A percentile compares a stretch with the other conserved stretches of the same genome.
Conservation (phyloP, 2,329 filamentous ascomycete species). For the Talaromyces sp. region DNA sequence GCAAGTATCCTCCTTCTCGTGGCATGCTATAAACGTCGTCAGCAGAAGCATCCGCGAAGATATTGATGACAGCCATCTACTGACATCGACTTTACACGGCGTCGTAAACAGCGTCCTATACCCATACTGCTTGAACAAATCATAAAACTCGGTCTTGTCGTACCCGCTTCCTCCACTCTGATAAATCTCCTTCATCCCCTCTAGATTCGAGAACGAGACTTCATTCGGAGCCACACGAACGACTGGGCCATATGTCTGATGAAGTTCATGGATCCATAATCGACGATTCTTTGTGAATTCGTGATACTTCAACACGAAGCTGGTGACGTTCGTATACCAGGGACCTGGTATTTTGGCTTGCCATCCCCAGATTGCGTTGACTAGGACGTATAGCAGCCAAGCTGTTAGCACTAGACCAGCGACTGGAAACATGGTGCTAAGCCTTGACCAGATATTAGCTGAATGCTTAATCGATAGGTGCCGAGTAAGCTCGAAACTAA, state of each 20-base stretch:
- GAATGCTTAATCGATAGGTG: not conserved
- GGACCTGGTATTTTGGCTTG: constrained; percentile 27
- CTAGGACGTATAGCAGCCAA: constrained; percentile 1
- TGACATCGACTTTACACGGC: constrained; percentile 25
- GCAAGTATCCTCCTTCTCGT: constrained; percentile 61
- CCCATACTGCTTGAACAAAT: constrained; percentile 33
- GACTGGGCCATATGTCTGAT: constrained; percentile 27
- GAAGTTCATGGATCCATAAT: constrained; percentile 29
- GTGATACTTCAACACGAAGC: constrained; percentile 30
- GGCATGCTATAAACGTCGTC: constrained; percentile 50
- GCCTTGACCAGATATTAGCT: not conserved
- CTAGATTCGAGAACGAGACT: constrained; percentile 28
- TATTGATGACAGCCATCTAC: not conserved
- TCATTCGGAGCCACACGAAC: constrained; percentile 32
- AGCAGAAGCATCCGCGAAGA: not conserved
- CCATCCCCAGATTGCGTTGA: constrained; percentile 10
- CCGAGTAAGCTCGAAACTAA: not conserved
- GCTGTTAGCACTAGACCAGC: not conserved
- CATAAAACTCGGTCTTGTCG: constrained; percentile 37
- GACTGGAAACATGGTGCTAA: not conserved
- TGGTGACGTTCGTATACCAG: constrained; percentile 29
- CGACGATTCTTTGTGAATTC: constrained; percentile 30
- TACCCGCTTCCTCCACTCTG: constrained; percentile 35
- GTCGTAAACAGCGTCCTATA: constrained; percentile 40
- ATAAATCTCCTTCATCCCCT: constrained; percentile 33